phyloP scores from a whole-genome alignment of 257 asterid genomes.

The Parsonsia alboflavescens region DNA sequence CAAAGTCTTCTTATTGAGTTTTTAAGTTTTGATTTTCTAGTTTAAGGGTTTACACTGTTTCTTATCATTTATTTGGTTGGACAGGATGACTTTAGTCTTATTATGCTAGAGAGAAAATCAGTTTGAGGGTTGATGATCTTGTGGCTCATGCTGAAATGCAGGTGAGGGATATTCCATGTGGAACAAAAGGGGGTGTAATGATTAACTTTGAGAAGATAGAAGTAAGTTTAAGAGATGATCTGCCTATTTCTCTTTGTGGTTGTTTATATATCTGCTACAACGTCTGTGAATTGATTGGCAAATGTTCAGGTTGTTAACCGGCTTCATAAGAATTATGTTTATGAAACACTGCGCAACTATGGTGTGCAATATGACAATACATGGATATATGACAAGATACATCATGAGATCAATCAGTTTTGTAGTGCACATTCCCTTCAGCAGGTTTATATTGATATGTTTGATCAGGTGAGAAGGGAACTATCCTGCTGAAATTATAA shows the following conservation, averaged over 20 bases:
- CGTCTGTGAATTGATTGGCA: slow-evolving; percentile 15
- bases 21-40: background rate
- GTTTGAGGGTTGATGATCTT: slow-evolving; percentile 2
- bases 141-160: slow-evolving; percentile 31
- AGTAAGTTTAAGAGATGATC: slow-evolving; percentile 31
- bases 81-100: background rate
- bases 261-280: background rate
- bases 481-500: background rate
- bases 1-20: background rate
- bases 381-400: slow-evolving; percentile 98
- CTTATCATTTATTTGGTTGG: background rate
- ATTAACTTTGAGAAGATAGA: slow-evolving; percentile 89
- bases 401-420: slow-evolving; percentile 97
- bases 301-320: slow-evolving; percentile 85
- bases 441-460: slow-evolving; percentile 98
- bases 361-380: slow-evolving; percentile 94
- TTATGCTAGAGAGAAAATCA: background rate
- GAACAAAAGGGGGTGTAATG: slow-evolving; percentile 99
- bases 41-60: background rate
- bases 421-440: slow-evolving; percentile 94
- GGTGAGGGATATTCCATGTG: slow-evolving; percentile 99
- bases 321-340: slow-evolving; percentile 72
- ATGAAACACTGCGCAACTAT: slow-evolving; percentile 71
- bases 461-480: slow-evolving; percentile 69
- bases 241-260: background rate